Evolutionary conservation across 805 yeast genomes (phyloP), one percentile per base, ranked within the genome.

Genomic region (Yamadazyma tumulicola): DNA sequence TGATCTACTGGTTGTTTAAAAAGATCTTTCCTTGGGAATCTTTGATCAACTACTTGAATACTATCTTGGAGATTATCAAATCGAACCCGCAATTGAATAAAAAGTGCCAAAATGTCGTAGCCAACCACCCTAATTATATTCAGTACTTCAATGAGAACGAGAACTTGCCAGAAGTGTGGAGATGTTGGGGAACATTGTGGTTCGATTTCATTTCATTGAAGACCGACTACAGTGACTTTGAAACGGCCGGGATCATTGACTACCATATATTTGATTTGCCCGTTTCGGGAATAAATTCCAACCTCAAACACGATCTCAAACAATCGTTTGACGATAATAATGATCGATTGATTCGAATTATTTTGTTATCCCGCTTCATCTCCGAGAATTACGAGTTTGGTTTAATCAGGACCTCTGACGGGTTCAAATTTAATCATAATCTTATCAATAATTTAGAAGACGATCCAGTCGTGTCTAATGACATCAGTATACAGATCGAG

Each of bases 171-270:
- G 94, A 85, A 56, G 82, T 79, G 14, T 84, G 89, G 89, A 80
- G 79, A 51, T 79, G 88, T 49, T 83, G 91, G 87, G 94, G 94
- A 2, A 74, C 87, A 0, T 53, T 85, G 26, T 84, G 93, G 91
- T 85, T 75, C 57, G 89, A 84, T 55, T 61, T 63, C 17, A 63
- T 84, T 25, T 50, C 63, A 11, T 53, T 67, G 28, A 83, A 81
- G 49, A 64, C 61, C 4, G 84, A 78, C 44, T 74, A 71, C 43
- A 59, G 59, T 26, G 72, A 64, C 30, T 59, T 66, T 22, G 66
- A 59, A 30, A 69, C 69, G 15, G 74, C 81, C 3, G 87, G 88
- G 7, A 72, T 81, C n/a, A 55, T 57, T 29, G 74, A 72, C 38
- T 41, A 48, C 19, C 69, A 72, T 43, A 64, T 78, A 37, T 74